Evolutionary conservation across 2,329 filamentous ascomycete species (phyloP).

Genomic region (Lachnellula willkommii): DNA sequence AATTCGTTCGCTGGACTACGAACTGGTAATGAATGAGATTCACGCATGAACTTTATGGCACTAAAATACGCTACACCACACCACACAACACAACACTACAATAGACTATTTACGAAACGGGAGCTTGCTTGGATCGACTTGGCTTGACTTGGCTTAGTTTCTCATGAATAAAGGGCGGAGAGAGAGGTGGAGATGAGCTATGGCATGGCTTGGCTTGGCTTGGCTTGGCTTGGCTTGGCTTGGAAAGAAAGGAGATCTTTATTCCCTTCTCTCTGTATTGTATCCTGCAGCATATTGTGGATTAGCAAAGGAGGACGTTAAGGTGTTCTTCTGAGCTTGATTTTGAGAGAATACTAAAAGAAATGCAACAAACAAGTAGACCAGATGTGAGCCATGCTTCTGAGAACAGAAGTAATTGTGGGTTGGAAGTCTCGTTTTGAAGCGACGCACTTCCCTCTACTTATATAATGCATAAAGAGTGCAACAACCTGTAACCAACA

Average conservation of each 20-base stretch:
- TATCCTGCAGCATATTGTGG: conserved; percentile 16
- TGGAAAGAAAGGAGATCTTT: no score
- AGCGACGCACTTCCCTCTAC: neutral
- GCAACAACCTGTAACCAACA: no score
- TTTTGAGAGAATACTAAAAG: conserved; percentile 1
- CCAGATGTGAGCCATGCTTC: neutral
- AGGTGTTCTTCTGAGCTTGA: conserved; percentile 7
- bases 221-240: no score
- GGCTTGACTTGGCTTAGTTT: no score
- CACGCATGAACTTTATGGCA: neutral
- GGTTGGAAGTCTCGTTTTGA: neutral
- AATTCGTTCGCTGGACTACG: neutral
- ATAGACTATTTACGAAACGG: neutral
- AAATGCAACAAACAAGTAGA: neutral
- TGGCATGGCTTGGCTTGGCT: no score
- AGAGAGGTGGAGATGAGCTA: no score
- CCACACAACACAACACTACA: neutral
- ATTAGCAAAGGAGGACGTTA: conserved; percentile 14
- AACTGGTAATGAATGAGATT: neutral
- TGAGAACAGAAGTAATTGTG: neutral
- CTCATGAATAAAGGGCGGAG: no score
- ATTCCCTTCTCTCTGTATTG: neutral
- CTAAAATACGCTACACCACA: neutral
- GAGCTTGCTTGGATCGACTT: no score
- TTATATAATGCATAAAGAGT: no score